phyloP scores from a whole-genome alignment of 306 rosid species.

The Pyrus pyrifolia region DNA sequence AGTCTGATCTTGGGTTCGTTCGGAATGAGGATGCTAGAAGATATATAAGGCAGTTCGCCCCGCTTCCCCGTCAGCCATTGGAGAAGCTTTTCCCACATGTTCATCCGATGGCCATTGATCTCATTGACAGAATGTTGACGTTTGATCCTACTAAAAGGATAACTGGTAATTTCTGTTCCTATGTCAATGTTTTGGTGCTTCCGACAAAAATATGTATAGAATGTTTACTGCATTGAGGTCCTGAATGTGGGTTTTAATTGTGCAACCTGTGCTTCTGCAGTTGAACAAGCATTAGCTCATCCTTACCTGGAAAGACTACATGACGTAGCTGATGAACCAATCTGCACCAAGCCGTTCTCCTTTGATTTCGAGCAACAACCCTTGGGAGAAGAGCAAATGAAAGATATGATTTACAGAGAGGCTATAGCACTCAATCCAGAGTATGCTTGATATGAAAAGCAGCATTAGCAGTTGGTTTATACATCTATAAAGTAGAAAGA shows the following conservation, averaged over 20 bases:
- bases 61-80: conserved; percentile 73
- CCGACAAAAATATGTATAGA: neutral
- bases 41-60: conserved; percentile 77
- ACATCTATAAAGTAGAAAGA: neutral
- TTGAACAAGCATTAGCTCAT: conserved; percentile 92
- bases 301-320: conserved; percentile 95
- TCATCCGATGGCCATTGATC: conserved; percentile 81
- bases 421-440: conserved; percentile 79
- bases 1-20: conserved; percentile 77
- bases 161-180: conserved; percentile 51
- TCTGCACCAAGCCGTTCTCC: conserved; percentile 65
- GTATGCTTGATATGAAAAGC: conserved; percentile 33
- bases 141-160: conserved; percentile 85
- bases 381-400: conserved; percentile 83
- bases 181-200: neutral
- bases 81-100: conserved; percentile 70
- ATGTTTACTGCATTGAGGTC: neutral
- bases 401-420: conserved; percentile 88
- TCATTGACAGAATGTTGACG: conserved; percentile 85
- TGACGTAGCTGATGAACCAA: conserved; percentile 86
- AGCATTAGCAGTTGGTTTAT: neutral
- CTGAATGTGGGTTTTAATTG: neutral
- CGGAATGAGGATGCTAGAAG: conserved; percentile 77
- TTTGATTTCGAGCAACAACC: conserved; percentile 84
- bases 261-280: conserved; percentile 32